Evolutionary conservation across 257 asterid species (phyloP).

Genomic region (Thymus mandschuricus): DNA sequence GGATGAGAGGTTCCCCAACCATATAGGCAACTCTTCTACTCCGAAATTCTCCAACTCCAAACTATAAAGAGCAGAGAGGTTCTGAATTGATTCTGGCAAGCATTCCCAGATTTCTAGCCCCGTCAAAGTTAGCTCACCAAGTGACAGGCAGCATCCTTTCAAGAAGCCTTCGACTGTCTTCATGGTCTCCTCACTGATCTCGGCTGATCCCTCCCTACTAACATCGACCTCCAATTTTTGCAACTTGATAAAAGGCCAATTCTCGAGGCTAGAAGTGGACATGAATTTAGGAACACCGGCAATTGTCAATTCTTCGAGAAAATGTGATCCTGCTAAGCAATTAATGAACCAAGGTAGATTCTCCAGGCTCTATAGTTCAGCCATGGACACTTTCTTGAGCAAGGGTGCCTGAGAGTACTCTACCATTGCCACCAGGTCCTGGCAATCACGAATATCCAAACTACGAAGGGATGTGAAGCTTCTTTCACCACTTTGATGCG

Average conservation of each 20-base stretch:
- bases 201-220: neutral
- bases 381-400: neutral
- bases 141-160: neutral
- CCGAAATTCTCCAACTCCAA: no score
- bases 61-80: no score
- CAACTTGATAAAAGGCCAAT: neutral
- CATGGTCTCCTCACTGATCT: no score
- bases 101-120: no score
- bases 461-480: neutral
- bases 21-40: no score
- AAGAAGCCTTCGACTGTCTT: neutral
- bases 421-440: neutral
- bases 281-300: neutral
- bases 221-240: neutral
- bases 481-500: neutral
- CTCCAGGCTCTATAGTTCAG: neutral
- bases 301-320: neutral
- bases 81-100: no score
- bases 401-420: neutral
- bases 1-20: no score
- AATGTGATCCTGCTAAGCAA: neutral
- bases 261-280: neutral
- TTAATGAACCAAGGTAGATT: neutral
- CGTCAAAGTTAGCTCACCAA: no score
- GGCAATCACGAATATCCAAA: neutral